Evolutionary conservation across 768 basidiomycete genomes (phyloP).

Genomic region (Cytidiella melzeri): DNA sequence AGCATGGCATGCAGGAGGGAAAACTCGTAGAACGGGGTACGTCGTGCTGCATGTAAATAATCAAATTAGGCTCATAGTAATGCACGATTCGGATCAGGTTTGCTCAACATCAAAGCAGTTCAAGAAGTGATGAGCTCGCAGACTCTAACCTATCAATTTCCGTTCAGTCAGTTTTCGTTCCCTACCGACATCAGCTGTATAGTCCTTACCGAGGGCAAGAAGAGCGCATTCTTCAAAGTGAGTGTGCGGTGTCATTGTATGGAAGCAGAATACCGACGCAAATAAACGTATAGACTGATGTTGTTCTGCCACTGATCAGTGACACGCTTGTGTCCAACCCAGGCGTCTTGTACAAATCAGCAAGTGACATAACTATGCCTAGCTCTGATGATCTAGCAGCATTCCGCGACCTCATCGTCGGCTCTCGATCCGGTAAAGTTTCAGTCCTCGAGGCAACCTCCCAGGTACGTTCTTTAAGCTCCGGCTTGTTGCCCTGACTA

Average conservation of each 20-base stretch:
- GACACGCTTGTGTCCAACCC: conserved; percentile 15
- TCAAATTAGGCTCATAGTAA: background rate
- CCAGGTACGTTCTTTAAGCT: conserved; percentile 45
- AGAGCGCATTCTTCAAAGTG: conserved; percentile 72
- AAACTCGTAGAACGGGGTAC: conserved; percentile 47
- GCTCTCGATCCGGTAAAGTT: conserved; percentile 54
- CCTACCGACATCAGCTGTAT: conserved; percentile 68
- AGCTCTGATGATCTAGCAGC: conserved; percentile 38
- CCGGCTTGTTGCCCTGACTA: no score
- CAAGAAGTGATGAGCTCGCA: conserved; percentile 63
- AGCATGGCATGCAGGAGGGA: conserved; percentile 65
- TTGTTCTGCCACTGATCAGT: conserved; percentile 54
- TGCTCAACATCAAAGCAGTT: conserved; percentile 55
- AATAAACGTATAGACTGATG: conserved; percentile 60
- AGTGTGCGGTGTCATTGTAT: no score
- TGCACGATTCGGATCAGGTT: conserved; percentile 35
- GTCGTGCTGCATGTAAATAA: background rate
- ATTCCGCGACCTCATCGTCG: conserved; percentile 55
- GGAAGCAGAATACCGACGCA: no score
- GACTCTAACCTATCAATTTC: conserved; percentile 68
- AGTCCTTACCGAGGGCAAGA: conserved; percentile 54
- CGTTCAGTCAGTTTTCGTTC: conserved; percentile 68
- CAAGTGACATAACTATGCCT: conserved; percentile 40
- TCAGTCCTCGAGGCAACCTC: conserved; percentile 48
- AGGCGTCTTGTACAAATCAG: conserved; percentile 54